Base-by-base conservation (phyloP, 805 yeast genomes). In the Candida qinlingensis region DNA sequence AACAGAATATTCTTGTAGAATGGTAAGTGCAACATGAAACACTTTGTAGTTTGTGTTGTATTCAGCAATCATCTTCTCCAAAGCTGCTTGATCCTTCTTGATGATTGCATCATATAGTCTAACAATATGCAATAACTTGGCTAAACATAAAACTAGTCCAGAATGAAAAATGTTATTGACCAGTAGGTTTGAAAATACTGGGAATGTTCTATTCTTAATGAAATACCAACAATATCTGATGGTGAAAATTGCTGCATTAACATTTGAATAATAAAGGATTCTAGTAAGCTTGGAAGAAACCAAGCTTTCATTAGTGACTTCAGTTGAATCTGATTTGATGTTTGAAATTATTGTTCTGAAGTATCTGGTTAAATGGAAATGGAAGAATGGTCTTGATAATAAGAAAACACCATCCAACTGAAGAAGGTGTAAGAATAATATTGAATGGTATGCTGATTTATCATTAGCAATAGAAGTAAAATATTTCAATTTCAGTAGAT, bases 311-410 rank as follows among this genome's bases (percentile, higher is more conserved):
- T 51, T 19, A 19, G 13, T n/a, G 12, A 33, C 11, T 9, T 7
- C 8, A 30, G 8, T 19, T 29, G 39, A 33, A 12, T 37, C 12
- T 25, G 37, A 27, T 38, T 44, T 30, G 4, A 49, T 30, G 7
- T 36, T 39, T 28, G 26, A 27, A 5, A 42, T 11, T 1, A 49
- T 13, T 4, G 10, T n/a, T n/a, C 35, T 43, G 4, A 47, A 29
- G 7, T 26, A 11, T 28, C 39, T 44, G 1, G 44, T 43, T 35
- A 64, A 51, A 33, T 54, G 40, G 49, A 57, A 67, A 54, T 64
- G 58, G 48, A 66, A 67, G 44, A 68, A 68, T 13, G 74, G 73
- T n/a, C 66, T 53, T 35, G 69, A 57, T 13, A 71, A 54, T 34
- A 70, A 48, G 42, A 64, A 53, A 19, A 66, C 59, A 0, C 65